These are phyloP conservation scores for Podospora pseudocomata DNA, from an alignment of 495 filamentous ascomycete genomes.

Conservation along the genomic window DNA sequence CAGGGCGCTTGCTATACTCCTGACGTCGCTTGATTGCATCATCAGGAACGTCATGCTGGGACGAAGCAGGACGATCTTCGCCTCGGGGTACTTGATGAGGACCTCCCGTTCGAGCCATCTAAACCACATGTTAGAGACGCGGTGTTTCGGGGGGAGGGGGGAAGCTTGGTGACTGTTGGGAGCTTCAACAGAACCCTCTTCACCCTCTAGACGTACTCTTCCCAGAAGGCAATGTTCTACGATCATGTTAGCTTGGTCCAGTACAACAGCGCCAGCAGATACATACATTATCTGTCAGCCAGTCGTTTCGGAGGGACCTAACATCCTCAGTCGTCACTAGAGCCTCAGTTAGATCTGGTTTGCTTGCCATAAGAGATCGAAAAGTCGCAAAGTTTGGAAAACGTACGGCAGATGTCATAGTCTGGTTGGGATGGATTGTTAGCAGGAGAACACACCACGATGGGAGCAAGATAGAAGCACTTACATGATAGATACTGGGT, in stretches of 20 bases:
- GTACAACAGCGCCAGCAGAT: slow-evolving; percentile 16
- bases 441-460: not conserved
- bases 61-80: slow-evolving; percentile 85
- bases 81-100: slow-evolving; percentile 67
- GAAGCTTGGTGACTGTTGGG: too few species aligned
- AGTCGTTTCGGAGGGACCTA: slow-evolving; percentile 82
- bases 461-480: slow-evolving; percentile 9
- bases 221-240: slow-evolving; percentile 92
- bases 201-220: slow-evolving; percentile 65
- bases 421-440: slow-evolving; percentile 28
- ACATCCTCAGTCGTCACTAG: slow-evolving; percentile 67
- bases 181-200: not conserved
- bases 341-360: slow-evolving; percentile 15
- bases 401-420: slow-evolving; percentile 45
- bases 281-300: slow-evolving; percentile 96
- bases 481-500: slow-evolving; percentile 45
- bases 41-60: slow-evolving; percentile 93
- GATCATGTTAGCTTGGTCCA: slow-evolving; percentile 14
- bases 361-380: not conserved
- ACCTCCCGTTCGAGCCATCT: slow-evolving; percentile 90
- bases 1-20: slow-evolving; percentile 67
- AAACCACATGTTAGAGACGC: slow-evolving; percentile 12
- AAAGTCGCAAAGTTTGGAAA: not conserved
- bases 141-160: not conserved
- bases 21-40: slow-evolving; percentile 73